Conservation (phyloP, 2,329 filamentous ascomycete genomes). For the Talaromyces amestolkiae region DNA sequence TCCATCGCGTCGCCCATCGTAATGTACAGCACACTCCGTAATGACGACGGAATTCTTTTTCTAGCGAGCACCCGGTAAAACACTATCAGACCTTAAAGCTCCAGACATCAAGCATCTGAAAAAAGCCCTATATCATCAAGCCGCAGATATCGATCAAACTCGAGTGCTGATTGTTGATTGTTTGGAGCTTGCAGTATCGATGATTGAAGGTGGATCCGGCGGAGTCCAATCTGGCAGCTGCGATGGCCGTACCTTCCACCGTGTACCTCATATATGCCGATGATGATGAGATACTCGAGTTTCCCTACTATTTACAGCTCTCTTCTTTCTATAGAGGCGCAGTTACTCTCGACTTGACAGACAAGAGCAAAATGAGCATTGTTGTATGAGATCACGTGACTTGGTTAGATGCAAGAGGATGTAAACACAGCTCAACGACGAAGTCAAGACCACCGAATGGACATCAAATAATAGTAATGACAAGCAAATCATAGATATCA, state of each 20-base stretch:
- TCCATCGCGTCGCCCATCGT: conserved; percentile 46
- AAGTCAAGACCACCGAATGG: background rate
- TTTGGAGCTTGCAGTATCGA: background rate
- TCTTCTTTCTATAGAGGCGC: no score
- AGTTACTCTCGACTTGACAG: background rate
- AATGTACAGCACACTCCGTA: background rate
- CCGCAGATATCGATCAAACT: background rate
- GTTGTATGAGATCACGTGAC: background rate
- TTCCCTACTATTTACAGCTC: background rate
- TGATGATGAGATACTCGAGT: background rate
- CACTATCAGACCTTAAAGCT: background rate
- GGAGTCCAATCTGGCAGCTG: background rate
- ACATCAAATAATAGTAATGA: background rate
- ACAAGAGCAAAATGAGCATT: background rate
- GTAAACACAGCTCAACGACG: background rate
- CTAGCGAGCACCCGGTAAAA: no score
- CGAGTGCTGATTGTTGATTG: background rate
- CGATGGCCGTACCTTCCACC: background rate
- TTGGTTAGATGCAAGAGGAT: no score
- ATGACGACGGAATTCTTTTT: background rate
- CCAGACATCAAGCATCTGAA: no score
- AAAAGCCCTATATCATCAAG: background rate
- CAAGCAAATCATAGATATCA: background rate
- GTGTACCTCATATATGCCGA: background rate
- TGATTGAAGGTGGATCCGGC: background rate